Evolutionary conservation across 148 eudicot species (phyloP).

Genomic region (Cornus suecica): DNA sequence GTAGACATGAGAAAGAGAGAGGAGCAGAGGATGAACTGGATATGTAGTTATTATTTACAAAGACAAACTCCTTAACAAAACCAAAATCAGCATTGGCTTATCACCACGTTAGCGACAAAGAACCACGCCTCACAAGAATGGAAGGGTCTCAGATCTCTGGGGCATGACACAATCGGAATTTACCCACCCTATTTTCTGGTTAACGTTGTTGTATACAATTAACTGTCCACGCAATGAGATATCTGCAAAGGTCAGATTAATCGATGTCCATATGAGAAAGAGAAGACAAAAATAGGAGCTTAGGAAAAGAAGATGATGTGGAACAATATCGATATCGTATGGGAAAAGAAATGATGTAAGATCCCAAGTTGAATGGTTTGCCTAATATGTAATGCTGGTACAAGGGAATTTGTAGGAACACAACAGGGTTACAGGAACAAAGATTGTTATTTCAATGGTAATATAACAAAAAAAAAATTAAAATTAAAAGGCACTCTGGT

Average conservation of each 20-base stretch:
- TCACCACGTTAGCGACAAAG: conserved; percentile 13
- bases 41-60: no score
- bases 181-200: conserved; percentile 51
- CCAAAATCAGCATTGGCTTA: neutral
- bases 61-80: no score
- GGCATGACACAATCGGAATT: conserved; percentile 48
- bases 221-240: conserved; percentile 54
- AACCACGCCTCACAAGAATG: conserved; percentile 17
- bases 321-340: neutral
- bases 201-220: conserved; percentile 56
- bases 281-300: neutral
- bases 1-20: no score
- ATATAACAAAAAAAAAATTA: no score
- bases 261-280: neutral
- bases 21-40: neutral
- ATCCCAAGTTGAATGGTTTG: neutral
- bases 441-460: neutral
- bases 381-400: neutral
- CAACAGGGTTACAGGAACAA: neutral
- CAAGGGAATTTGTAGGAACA: neutral
- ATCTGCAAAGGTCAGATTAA: conserved; percentile 31
- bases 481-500: no score
- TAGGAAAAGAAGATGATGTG: neutral
- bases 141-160: conserved; percentile 17
- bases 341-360: neutral